phyloP scores from a whole-genome alignment of 306 rosid genomes.

The cucumber (Cucumis sativus) region Cucumber_9930_V3 NC_026655.2:5071501-5072000 shows the following conservation, averaged over 20 bases:
- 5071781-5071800: too few relatives aligned
- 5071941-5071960: not conserved
- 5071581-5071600: not conserved
- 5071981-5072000: not conserved
- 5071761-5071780: too few relatives aligned
- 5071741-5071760: too few relatives aligned
- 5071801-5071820: not conserved
- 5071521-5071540: too few relatives aligned
- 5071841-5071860: not conserved
- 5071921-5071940: not conserved
- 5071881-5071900: not conserved
- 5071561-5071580: not conserved
- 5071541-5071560: not conserved
- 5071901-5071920: not conserved
- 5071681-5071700: too few relatives aligned
- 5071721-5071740: too few relatives aligned
- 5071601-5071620: too few relatives aligned
- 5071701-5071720: too few relatives aligned
- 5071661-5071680: too few relatives aligned
- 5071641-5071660: too few relatives aligned
- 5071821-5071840: not conserved
- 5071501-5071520: too few relatives aligned
- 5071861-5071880: not conserved
- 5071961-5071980: not conserved
- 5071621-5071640: too few relatives aligned